These are phyloP conservation scores for Dactylellina leptospora DNA, from an alignment of 2,329 filamentous ascomycete genomes.

Conservation along the genomic window DNA sequence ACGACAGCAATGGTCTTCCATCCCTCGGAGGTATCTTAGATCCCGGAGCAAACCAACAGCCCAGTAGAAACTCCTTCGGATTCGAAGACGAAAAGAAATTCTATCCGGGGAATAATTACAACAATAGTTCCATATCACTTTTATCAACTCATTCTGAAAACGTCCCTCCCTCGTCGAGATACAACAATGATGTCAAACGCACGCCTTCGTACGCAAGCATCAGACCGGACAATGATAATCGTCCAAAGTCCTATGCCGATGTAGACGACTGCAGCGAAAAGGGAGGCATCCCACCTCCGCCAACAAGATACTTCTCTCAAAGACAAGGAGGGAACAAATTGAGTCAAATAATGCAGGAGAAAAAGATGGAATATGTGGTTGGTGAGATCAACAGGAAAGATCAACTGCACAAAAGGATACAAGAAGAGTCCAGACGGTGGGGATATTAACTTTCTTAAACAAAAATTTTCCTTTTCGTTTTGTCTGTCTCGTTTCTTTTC, in stretches of 20 bases:
- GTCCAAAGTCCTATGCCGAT: not conserved
- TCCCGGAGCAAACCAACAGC: not conserved
- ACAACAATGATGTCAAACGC: slow-evolving; percentile 10
- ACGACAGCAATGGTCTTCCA: slow-evolving; percentile 33
- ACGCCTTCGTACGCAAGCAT: slow-evolving; percentile 41
- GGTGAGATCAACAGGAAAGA: slow-evolving; percentile 43
- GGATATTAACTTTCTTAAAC: no score
- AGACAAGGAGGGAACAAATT: slow-evolving; percentile 23
- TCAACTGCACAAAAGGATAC: slow-evolving; percentile 30
- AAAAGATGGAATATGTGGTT: slow-evolving; percentile 43
- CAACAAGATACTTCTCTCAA: slow-evolving; percentile 42
- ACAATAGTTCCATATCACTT: slow-evolving; percentile 34
- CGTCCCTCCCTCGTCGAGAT: slow-evolving; percentile 28
- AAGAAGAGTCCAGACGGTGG: slow-evolving; percentile 39
- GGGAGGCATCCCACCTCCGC: slow-evolving; percentile 27
- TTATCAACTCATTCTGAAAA: slow-evolving; percentile 33
- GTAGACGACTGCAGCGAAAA: slow-evolving; percentile 5
- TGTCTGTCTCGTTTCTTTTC: no score
- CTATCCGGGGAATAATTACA: slow-evolving; percentile 22
- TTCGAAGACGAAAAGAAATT: slow-evolving; percentile 35
- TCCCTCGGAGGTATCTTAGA: slow-evolving; percentile 33
- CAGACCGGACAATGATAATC: slow-evolving; percentile 22
- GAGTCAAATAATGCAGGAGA: slow-evolving; percentile 22
- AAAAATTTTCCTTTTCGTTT: no score
- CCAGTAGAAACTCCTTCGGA: slow-evolving; percentile 16